phyloP scores from a whole-genome alignment of 1,284 basidiomycete species.

The Phellopilus nigrolimitatus region DNA sequence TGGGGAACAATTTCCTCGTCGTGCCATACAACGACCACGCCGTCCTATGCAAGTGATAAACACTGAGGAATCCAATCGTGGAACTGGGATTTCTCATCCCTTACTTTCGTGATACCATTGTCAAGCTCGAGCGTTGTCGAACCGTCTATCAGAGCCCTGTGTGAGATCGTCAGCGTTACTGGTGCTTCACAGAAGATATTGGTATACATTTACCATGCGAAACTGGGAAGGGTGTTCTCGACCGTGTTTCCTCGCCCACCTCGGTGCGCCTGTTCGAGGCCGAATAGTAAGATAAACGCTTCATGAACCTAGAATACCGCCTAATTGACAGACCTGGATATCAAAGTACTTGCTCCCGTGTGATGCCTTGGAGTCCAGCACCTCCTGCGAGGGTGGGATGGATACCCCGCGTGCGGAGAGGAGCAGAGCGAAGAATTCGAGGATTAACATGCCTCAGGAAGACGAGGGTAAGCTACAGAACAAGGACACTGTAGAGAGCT shows the following conservation, averaged over 20 bases:
- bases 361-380: not conserved
- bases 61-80: not conserved
- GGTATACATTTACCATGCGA: conserved; percentile 55
- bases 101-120: conserved; percentile 67
- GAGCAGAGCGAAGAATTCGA: conserved; percentile 2
- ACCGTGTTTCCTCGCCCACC: conserved; percentile 70
- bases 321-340: conserved; percentile 16
- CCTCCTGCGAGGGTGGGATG: conserved; percentile 7
- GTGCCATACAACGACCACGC: conserved; percentile 74
- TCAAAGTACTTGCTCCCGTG: conserved; percentile 18
- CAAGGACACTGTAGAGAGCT: no score
- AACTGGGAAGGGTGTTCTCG: conserved; percentile 65
- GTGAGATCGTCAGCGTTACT: not conserved
- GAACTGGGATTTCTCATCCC: no score
- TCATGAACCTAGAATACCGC: not conserved
- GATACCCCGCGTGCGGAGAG: conserved; percentile 2
- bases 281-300: not conserved
- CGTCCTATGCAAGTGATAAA: conserved; percentile 47
- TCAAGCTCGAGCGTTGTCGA: conserved; percentile 74
- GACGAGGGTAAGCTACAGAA: no score
- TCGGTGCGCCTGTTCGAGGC: conserved; percentile 56
- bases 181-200: not conserved
- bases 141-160: conserved; percentile 67
- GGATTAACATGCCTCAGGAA: conserved; percentile 10
- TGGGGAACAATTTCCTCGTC: conserved; percentile 57